Evolutionary conservation across 345 rosid species (phyloP).

Genomic region (Citrus sp.): DNA sequence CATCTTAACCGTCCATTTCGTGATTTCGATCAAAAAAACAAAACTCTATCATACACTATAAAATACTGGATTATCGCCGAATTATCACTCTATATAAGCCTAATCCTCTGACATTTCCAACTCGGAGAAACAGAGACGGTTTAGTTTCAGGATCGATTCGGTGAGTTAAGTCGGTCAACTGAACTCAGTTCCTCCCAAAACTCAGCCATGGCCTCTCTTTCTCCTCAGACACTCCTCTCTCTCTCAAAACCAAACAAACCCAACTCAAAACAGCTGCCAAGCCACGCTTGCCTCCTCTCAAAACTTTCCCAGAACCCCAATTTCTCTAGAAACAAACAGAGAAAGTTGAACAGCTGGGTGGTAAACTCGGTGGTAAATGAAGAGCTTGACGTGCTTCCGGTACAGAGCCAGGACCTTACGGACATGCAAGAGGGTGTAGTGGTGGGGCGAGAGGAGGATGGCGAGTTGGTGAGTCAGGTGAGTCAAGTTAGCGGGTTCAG

Average conservation of each 20-base stretch:
- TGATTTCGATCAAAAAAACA: not conserved
- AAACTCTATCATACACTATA: not conserved
- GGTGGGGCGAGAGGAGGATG: conserved; percentile 53
- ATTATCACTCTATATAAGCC: conserved; percentile 6
- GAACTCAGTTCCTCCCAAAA: conserved; percentile 31
- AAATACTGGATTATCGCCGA: not conserved
- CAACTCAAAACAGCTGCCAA: conserved; percentile 21
- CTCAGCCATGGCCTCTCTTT: conserved; percentile 69
- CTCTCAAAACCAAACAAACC: conserved; percentile 45
- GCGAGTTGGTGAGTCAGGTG: conserved; percentile 47
- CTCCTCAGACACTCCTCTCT: conserved; percentile 49
- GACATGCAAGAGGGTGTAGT: conserved; percentile 58
- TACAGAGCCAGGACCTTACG: conserved; percentile 50
- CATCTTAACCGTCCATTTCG: not conserved
- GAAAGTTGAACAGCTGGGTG: conserved; percentile 23
- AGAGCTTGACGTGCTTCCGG: conserved; percentile 58
- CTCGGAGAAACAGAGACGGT: conserved; percentile 37
- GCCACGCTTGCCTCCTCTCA: conserved; percentile 10
- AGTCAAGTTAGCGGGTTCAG: conserved; percentile 57
- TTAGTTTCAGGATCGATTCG: not conserved
- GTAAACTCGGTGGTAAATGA: conserved; percentile 43
- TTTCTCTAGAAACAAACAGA: conserved; percentile 40
- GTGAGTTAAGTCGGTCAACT: conserved; percentile 34
- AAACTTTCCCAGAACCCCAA: conserved; percentile 29
- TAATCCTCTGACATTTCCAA: not conserved